Conservation (phyloP, 139 green algal genomes). For the Micractinium sp. region DNA sequence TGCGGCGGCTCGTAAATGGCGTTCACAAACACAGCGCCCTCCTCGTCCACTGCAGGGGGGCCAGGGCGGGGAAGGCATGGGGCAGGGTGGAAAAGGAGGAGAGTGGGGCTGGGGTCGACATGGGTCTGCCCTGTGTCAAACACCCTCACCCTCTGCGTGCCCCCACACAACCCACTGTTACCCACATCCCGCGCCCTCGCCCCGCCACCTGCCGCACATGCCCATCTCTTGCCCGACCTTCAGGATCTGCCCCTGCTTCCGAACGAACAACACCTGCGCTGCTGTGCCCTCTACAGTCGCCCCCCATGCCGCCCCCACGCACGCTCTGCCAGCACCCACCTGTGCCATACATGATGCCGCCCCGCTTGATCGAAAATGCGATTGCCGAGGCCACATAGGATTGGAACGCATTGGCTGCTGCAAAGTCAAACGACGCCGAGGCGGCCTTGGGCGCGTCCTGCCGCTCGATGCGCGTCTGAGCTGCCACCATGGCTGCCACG, state of each 20-base stretch:
- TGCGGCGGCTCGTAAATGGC: slow-evolving; percentile 96
- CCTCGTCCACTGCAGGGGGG: slow-evolving; percentile 65
- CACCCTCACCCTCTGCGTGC: no score
- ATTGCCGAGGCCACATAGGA: slow-evolving; percentile 80
- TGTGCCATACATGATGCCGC: slow-evolving; percentile 92
- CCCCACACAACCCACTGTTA: no score
- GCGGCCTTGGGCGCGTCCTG: slow-evolving; percentile 87
- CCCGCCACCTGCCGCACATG: no score
- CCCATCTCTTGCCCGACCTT: no score
- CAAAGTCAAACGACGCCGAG: slow-evolving; percentile 89
- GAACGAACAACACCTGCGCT: no score
- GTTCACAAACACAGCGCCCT: slow-evolving; percentile 74
- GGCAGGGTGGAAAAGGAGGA: background rate
- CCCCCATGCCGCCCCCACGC: background rate
- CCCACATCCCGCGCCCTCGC: no score
- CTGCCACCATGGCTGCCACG: slow-evolving; percentile 85
- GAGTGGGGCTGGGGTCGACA: no score
- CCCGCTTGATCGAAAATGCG: slow-evolving; percentile 93
- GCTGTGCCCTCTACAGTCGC: no score
- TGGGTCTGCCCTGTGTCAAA: no score
- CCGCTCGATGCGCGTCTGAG: slow-evolving; percentile 91
- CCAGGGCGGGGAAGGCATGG: background rate
- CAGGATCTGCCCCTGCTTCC: no score
- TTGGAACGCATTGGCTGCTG: slow-evolving; percentile 94
- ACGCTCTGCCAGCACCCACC: slow-evolving; percentile 23